Percentiles rank a stretch among this genome's conserved stretches.
phyloP scores from a whole-genome alignment of 371 early-diverging fungal species.

The Cokeromyces recurvatus region DNA sequence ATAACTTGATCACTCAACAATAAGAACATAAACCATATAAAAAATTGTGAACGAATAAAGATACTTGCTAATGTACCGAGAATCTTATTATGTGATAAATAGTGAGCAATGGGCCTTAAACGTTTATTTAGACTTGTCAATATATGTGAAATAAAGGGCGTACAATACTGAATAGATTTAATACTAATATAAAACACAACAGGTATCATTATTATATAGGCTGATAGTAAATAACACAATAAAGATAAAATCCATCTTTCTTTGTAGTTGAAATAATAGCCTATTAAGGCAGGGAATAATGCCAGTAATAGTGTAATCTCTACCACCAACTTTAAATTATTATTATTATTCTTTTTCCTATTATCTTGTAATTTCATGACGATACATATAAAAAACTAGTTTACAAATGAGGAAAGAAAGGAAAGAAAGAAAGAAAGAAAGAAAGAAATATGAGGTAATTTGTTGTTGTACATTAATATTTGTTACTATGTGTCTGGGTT shows the following conservation, averaged over 20 bases:
- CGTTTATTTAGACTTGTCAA: slow-evolving; percentile 15
- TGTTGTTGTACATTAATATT: too few relatives aligned
- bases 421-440: too few relatives aligned
- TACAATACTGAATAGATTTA: slow-evolving; percentile 24
- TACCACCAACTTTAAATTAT: slow-evolving; percentile 7
- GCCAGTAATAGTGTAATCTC: slow-evolving; percentile 20
- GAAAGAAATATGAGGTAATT: too few relatives aligned
- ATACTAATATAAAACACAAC: slow-evolving; percentile 20
- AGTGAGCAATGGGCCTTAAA: slow-evolving; percentile 22
- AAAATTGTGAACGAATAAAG: slow-evolving; percentile 30
- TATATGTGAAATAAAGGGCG: slow-evolving; percentile 10
- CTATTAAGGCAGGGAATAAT: slow-evolving; percentile 15
- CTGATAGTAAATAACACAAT: slow-evolving; percentile 18
- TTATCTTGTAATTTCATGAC: too few relatives aligned
- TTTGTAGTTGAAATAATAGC: slow-evolving; percentile 19
- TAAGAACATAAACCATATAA: slow-evolving; percentile 30
- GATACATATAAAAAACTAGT: too few relatives aligned
- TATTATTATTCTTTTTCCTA: too few relatives aligned
- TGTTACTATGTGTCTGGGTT: too few relatives aligned
- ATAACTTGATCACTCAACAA: slow-evolving; percentile 35
- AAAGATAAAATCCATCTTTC: slow-evolving; percentile 15
- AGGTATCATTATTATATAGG: slow-evolving; percentile 19
- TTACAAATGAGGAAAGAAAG: too few relatives aligned
- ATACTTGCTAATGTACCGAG: slow-evolving; percentile 29
- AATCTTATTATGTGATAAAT: slow-evolving; percentile 19